Evolutionary conservation across 371 early-diverging fungal genomes (phyloP), one percentile per base, ranked within the genome.

Genomic region (Actinomucor elegans): DNA sequence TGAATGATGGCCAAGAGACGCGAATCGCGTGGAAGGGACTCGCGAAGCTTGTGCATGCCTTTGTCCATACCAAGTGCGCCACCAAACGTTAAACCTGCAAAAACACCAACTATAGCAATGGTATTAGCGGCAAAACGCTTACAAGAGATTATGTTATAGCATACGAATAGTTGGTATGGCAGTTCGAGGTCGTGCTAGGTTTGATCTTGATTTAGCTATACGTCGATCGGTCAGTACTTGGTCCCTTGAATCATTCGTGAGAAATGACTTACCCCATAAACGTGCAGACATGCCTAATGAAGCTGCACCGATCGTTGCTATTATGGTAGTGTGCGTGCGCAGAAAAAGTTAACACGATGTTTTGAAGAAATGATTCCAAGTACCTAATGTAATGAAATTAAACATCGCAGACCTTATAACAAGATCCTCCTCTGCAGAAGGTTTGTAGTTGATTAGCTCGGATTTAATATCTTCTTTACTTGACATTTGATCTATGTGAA

Each of bases 291-390:
- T 49, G 21, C 75, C 75, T 15, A 75, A 47, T n/a, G 72, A 56
- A 11, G 64, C 75, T 18, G 75, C 72, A 35, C 75, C 75, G 4
- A 66, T 44, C 9, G 67, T 55, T 10, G 71, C 75, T 71, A 60
- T 51, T 3, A 11, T 33, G 6, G 11, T 28, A 12, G n/a, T 17
- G 27, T 15, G 3, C 34, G 10, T 20, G 18, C 26, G 21, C 8
- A 12, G 9, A n/a, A n/a, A n/a, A n/a, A n/a, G n/a, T n/a, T n/a
- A n/a, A n/a, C n/a, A n/a, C n/a, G n/a, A n/a, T n/a, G n/a, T n/a
- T n/a, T n/a, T n/a, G n/a, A n/a, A n/a, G n/a, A n/a, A n/a, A n/a
- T n/a, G n/a, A n/a, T n/a, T n/a, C n/a, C 31, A 9, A 14, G 34
- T 67, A 73, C 73, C 51, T 21, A 64, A 53, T 3, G 61, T 71